Conservation (phyloP, 208 protist species). For the Tritrichomonas foetus region DNA sequence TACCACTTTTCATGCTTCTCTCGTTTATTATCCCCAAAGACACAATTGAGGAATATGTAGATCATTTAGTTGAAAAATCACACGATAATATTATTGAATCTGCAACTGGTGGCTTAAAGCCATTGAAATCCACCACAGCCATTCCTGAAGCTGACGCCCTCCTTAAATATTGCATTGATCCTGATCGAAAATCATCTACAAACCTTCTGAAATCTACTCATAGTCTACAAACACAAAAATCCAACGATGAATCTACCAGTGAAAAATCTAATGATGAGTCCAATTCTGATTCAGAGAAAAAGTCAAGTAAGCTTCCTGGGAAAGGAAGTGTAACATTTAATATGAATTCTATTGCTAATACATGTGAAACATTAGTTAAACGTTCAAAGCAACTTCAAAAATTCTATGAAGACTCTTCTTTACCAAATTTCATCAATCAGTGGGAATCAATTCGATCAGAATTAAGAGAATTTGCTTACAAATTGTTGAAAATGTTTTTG, state of each 20-base stretch:
- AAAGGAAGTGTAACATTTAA: background rate
- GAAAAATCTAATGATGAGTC: too few species aligned
- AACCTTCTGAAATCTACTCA: background rate
- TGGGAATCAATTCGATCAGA: background rate
- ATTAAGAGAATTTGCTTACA: background rate
- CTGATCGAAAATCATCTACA: too few species aligned
- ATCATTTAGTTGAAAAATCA: background rate
- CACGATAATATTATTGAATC: background rate
- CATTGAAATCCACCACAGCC: background rate
- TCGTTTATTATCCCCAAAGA: background rate
- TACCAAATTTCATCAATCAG: background rate
- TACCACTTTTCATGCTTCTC: background rate
- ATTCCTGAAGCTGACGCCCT: background rate
- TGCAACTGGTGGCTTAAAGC: background rate
- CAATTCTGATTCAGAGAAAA: background rate
- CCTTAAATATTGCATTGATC: background rate
- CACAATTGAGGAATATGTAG: background rate
- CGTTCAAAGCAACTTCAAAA: background rate
- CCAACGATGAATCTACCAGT: too few species aligned
- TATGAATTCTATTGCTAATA: background rate
- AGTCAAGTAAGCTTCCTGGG: background rate
- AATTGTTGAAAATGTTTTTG: background rate
- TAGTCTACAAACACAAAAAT: background rate
- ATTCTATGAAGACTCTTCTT: background rate
- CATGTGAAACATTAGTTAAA: background rate